These are phyloP conservation scores for Themeda triandra DNA, from an alignment of 176 grass and related monocot genomes.

Conservation along the genomic window DNA sequence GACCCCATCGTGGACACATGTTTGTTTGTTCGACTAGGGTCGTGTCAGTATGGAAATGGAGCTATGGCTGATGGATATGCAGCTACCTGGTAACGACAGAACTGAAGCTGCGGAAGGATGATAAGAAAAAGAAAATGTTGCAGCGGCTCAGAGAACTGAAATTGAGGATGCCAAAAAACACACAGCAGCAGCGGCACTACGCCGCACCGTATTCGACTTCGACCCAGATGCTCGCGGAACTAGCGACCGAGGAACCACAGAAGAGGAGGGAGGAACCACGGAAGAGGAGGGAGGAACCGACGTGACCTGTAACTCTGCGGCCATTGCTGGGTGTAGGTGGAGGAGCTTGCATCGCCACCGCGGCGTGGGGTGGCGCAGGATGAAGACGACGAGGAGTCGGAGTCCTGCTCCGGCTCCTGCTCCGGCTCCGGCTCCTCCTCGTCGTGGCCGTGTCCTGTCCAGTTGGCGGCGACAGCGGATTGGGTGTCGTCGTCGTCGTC, in stretches of 20 bases:
- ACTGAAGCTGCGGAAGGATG: neutral
- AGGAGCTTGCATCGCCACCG: neutral
- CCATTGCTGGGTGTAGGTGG: conserved; percentile 79
- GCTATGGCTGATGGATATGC: neutral
- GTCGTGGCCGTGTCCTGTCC: neutral
- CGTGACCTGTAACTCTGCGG: conserved; percentile 94
- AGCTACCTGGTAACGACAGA: neutral
- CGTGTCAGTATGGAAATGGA: neutral
- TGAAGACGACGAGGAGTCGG: conserved; percentile 36
- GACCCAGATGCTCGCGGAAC: neutral
- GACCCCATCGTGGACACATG: neutral
- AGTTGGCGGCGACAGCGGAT: neutral
- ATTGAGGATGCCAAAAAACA: neutral
- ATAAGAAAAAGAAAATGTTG: no score
- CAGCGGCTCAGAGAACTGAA: no score
- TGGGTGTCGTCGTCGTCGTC: conserved; percentile 46
- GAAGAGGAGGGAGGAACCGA: neutral
- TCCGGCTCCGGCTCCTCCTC: neutral
- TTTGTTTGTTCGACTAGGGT: neutral
- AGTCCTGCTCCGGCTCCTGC: neutral
- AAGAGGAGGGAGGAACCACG: neutral
- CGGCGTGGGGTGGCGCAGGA: conserved; percentile 37
- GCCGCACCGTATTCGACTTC: neutral
- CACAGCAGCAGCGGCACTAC: neutral
- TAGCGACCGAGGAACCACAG: no score